Evolutionary conservation across 169 alveolate species (phyloP).

Genomic region (Eimeria maxima): DNA sequence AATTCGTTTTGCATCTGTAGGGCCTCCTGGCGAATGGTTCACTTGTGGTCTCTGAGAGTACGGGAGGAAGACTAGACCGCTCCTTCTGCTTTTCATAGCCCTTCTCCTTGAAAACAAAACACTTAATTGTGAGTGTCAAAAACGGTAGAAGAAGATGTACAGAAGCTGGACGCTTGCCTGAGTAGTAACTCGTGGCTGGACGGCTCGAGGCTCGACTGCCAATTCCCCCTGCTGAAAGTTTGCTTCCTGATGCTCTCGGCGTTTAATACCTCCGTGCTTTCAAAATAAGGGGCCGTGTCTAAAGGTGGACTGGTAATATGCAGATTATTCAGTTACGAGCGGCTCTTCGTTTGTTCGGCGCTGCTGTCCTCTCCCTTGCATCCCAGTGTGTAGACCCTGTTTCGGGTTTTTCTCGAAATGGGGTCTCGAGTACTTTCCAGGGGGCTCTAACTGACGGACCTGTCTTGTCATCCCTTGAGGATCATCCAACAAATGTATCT

Average conservation of each 20-base stretch:
- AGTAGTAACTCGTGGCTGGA: neutral
- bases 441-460: neutral
- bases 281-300: neutral
- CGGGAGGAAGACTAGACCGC: neutral
- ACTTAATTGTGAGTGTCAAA: neutral
- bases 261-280: neutral
- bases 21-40: slow-evolving; percentile 4
- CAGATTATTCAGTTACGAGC: neutral
- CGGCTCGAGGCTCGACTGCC: slow-evolving; percentile 18
- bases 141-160: neutral
- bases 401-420: neutral
- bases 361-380: neutral
- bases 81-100: slow-evolving; percentile 7
- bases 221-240: neutral
- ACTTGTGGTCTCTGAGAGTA: neutral
- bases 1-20: neutral
- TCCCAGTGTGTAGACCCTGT: slow-evolving; percentile 7
- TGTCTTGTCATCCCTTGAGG: neutral
- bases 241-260: neutral
- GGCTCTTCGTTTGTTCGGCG: neutral
- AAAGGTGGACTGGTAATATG: neutral
- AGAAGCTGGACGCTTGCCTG: neutral
- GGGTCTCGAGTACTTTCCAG: neutral
- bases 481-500: neutral
- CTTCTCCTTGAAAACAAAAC: neutral